Conservation (phyloP, 1,284 basidiomycete species). For the Ganoderma lingzhi region DNA sequence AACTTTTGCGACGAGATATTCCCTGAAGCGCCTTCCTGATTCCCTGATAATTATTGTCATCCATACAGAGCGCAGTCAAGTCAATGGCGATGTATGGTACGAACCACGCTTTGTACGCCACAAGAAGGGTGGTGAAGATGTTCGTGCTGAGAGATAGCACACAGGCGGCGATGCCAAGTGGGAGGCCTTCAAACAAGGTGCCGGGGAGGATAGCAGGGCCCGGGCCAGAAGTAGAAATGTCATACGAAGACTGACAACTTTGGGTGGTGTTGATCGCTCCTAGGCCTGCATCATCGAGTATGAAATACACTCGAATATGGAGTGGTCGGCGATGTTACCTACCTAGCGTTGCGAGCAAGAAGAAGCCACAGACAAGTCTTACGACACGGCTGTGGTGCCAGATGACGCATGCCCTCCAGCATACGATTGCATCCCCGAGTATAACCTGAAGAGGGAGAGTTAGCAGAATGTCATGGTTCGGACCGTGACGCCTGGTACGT, state of each 20-base stretch:
- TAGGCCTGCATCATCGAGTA: neutral
- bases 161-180: neutral
- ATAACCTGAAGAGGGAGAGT: neutral
- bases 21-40: too few relatives aligned
- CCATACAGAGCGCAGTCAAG: too few relatives aligned
- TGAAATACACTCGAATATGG: neutral
- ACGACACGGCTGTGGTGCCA: neutral
- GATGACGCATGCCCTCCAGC: constrained; percentile 1
- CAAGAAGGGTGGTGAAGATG: neutral
- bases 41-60: too few relatives aligned
- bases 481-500: too few relatives aligned
- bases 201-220: neutral
- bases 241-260: neutral
- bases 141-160: neutral
- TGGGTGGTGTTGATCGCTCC: neutral
- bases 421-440: constrained; percentile 1
- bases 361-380: neutral
- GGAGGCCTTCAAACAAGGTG: neutral
- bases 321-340: too few relatives aligned
- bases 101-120: neutral
- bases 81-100: neutral
- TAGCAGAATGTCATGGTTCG: neutral
- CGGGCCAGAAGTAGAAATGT: too few relatives aligned
- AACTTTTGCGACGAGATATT: too few relatives aligned
- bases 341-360: neutral